Conservation (phyloP, 1,284 basidiomycete species). For the Cryptococcus sp. region DNA sequence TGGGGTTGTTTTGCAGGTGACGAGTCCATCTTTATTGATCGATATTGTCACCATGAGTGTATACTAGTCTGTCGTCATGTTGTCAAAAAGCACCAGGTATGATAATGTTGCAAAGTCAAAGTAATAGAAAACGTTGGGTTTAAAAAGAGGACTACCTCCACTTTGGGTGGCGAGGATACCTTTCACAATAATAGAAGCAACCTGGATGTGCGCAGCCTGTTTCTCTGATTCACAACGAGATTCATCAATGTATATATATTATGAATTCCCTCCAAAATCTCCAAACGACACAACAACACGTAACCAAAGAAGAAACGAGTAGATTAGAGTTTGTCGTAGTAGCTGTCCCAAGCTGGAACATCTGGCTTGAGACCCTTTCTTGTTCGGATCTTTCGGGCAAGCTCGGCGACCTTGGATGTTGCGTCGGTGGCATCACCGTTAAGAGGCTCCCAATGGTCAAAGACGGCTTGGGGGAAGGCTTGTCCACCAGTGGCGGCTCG, state of each 20-base stretch:
- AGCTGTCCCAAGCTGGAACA: conserved; percentile 73
- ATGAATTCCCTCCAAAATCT: neutral
- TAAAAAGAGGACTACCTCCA: neutral
- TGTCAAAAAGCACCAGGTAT: neutral
- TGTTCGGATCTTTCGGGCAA: conserved; percentile 73
- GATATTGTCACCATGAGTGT: neutral
- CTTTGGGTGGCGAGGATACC: neutral
- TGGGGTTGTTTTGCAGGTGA: neutral
- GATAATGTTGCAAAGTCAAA: neutral
- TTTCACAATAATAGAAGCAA: too few species aligned
- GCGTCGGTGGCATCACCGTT: conserved; percentile 53
- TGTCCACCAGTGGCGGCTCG: conserved; percentile 90
- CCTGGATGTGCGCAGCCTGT: too few species aligned
- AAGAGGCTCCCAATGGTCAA: conserved; percentile 68
- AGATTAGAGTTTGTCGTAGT: conserved; percentile 78
- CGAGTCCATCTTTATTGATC: neutral
- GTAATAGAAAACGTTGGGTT: neutral
- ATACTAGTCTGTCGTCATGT: neutral
- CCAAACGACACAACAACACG: neutral
- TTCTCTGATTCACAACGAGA: neutral
- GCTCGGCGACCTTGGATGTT: conserved; percentile 46
- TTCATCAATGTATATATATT: neutral
- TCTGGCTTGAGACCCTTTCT: conserved; percentile 60
- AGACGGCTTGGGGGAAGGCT: conserved; percentile 95
- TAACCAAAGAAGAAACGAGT: too few species aligned